phyloP scores from a whole-genome alignment of 805 yeast genomes.

The Tetrapisispora pingtungensis region DNA sequence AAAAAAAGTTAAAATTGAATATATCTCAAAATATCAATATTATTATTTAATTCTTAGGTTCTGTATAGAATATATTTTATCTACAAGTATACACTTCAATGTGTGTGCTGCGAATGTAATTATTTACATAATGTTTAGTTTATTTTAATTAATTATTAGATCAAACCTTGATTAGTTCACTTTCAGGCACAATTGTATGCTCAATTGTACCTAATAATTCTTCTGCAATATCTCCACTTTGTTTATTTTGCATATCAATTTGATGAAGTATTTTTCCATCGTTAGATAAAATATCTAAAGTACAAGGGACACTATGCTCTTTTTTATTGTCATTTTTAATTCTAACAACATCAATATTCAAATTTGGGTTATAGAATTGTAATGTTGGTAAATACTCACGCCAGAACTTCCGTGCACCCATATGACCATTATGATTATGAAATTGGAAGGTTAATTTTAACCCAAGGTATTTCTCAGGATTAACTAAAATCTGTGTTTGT shows the following conservation, averaged over 20 bases:
- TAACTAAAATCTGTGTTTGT: slow-evolving; percentile 21
- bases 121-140: not conserved
- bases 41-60: too few relatives aligned
- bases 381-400: slow-evolving; percentile 61
- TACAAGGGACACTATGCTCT: slow-evolving; percentile 22
- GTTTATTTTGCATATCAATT: slow-evolving; percentile 46
- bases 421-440: slow-evolving; percentile 41
- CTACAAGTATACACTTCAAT: not conserved
- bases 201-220: slow-evolving; percentile 42
- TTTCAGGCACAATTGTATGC: slow-evolving; percentile 42
- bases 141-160: too few relatives aligned
- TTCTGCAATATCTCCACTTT: slow-evolving; percentile 43
- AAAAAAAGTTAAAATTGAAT: not conserved
- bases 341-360: slow-evolving; percentile 52
- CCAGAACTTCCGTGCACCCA: slow-evolving; percentile 72
- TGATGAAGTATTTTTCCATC: slow-evolving; percentile 19
- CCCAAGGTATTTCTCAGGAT: slow-evolving; percentile 18
- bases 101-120: not conserved
- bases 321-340: slow-evolving; percentile 31
- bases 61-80: not conserved
- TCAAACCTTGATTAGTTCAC: slow-evolving; percentile 29
- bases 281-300: slow-evolving; percentile 13
- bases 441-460: slow-evolving; percentile 47
- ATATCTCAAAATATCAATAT: not conserved
- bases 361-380: slow-evolving; percentile 70